Percentiles rank a stretch among this genome's conserved stretches.
Conservation (phyloP, 495 filamentous ascomycete species). For the Tuber umbilicatum region DNA sequence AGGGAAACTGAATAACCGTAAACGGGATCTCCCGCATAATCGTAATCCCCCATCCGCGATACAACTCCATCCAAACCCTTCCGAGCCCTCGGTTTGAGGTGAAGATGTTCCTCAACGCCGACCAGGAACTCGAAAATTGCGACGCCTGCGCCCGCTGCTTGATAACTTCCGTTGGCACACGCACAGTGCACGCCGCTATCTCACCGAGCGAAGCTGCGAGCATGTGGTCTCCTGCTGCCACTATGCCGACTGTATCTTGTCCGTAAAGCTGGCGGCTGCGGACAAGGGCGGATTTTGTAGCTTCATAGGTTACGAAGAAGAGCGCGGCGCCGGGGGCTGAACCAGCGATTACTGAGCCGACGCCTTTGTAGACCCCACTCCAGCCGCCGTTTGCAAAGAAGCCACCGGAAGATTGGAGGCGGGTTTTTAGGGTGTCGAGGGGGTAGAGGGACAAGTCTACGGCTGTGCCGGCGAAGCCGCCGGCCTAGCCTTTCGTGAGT, state of each 20-base stretch:
- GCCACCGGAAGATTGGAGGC: conserved; percentile 77
- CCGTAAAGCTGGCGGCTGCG: conserved; percentile 16
- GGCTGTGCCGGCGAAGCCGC: conserved; percentile 75
- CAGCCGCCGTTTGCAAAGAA: conserved; percentile 73
- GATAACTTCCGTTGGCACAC: conserved; percentile 92
- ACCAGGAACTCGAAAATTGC: conserved; percentile 57
- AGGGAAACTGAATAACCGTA: conserved; percentile 89
- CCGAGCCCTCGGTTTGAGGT: conserved; percentile 51
- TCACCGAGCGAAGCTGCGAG: conserved; percentile 82
- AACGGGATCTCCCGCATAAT: conserved; percentile 95
- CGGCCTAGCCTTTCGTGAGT: conserved; percentile 47
- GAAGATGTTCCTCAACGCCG: conserved; percentile 64
- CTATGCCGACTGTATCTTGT: conserved; percentile 12
- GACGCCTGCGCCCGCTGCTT: conserved; percentile 93
- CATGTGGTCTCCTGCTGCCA: conserved; percentile 60
- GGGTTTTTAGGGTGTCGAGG: conserved; percentile 86
- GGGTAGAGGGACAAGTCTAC: conserved; percentile 88
- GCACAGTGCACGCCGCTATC: conserved; percentile 81
- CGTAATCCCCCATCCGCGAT: conserved; percentile 83
- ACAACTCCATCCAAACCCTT: conserved; percentile 68
- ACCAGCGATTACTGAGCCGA: conserved; percentile 70
- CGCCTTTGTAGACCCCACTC: conserved; percentile 63
- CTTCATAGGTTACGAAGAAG: conserved; percentile 97
- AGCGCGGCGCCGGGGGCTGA: conserved; percentile 94
- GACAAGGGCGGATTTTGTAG: conserved; percentile 58